These are phyloP conservation scores for Falciphora oryzae DNA, from an alignment of 2,329 filamentous ascomycete species.

Conservation along the genomic window DNA sequence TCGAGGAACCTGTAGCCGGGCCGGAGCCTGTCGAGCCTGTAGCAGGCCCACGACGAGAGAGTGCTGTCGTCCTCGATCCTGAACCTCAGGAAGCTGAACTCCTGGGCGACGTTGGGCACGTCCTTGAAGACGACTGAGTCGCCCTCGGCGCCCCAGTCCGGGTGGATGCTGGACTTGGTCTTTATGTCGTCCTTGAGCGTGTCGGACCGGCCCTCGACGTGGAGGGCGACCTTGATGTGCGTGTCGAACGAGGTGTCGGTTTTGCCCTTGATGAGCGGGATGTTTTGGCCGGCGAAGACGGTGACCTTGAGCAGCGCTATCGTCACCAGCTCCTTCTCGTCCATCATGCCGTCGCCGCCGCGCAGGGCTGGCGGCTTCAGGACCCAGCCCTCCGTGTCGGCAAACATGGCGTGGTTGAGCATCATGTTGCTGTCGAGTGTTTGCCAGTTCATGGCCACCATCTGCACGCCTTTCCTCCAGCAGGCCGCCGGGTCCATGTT, in stretches of 20 bases:
- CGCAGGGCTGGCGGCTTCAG: conserved; percentile 76
- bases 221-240: conserved; percentile 72
- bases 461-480: conserved; percentile 93
- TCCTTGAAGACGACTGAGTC: conserved; percentile 53
- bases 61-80: conserved; percentile 46
- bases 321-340: conserved; percentile 27
- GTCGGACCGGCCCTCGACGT: conserved; percentile 51
- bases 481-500: conserved; percentile 90
- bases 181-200: conserved; percentile 53
- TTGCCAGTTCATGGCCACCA: conserved; percentile 98
- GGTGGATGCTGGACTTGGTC: conserved; percentile 52
- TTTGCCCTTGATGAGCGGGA: conserved; percentile 40
- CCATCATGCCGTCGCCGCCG: conserved; percentile 39
- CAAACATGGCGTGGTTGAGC: conserved; percentile 97
- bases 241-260: conserved; percentile 53
- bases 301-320: conserved; percentile 62
- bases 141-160: conserved; percentile 52
- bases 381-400: conserved; percentile 75
- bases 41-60: conserved; percentile 50
- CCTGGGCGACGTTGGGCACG: conserved; percentile 55
- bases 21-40: conserved; percentile 52
- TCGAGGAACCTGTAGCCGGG: conserved; percentile 49
- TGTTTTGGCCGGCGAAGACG: conserved; percentile 69
- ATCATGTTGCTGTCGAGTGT: conserved; percentile 91
- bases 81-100: conserved; percentile 67